Evolutionary conservation across 1,284 basidiomycete genomes (phyloP), one percentile per base, ranked within the genome.

Genomic region (Polyporus tsugae): DNA sequence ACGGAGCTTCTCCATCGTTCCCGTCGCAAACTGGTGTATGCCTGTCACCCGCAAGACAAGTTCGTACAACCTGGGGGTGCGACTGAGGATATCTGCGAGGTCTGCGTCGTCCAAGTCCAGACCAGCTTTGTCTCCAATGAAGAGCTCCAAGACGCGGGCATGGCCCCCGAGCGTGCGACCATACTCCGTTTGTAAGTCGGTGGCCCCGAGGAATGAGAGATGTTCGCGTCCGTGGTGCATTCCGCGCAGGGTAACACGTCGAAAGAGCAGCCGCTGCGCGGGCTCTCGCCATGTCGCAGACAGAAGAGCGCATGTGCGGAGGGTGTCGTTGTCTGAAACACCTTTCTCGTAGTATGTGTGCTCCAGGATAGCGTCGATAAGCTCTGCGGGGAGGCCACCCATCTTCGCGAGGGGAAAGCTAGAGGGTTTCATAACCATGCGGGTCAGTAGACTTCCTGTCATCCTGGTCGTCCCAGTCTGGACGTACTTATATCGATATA

Each of bases 361-460:
- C 44, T 80, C 78, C 1, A 83, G 71, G 70, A 90, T 82, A 72
- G 78, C 79, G 35, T 84, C 78, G 25, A 86, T 82, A 60, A 89
- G 74, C 62, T 85, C 84, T 29, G 74, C 64, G 0, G 82, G 83
- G 35, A 85, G 68, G 15, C 29, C 17, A 9, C 52, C 58, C 71
- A 72, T 72, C 36, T 25, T 25, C n/a, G 25, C 15, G 25, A 41
- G 17, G 17, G 35, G 36, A 19, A 35, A 22, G 7, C 36, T 36
- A 10, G 10, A n/a, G 6, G 19, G 22, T 19, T 19, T 4, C 33
- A 33, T 7, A 44, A 63, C 36, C 41, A 62, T 25, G 25, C 10
- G 4, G 15, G 52, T 55, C 15, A 55, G 29, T 55, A 33, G 42
- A 38, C 10, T 62, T 19, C 19, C 29, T 17, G 38, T 19, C 5